Evolutionary conservation across 129 eudicot genomes (phyloP), one percentile per base, ranked within the genome.

Genomic region (Silybum marianum): DNA sequence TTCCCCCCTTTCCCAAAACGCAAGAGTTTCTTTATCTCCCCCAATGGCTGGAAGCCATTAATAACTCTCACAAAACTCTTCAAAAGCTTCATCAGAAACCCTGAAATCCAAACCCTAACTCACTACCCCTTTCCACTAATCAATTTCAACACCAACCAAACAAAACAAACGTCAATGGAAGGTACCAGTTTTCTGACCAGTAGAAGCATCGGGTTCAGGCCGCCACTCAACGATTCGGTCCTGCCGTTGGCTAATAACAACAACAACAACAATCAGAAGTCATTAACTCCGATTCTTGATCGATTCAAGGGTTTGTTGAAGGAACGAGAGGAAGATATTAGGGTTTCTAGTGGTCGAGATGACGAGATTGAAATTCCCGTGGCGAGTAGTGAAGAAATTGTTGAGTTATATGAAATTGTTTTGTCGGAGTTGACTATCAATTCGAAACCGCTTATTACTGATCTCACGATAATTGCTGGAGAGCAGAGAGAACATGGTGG

Each of bases 381-480:
- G 46, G 74, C 73, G 74, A 80, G 51, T 44, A 84, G 85, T 4
- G 91, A 88, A 46, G 98, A 90, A 39, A 85, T 94, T 71, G 96
- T 89, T 7, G 82, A 88, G 81, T 44, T 89, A 23, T 94, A 94
- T 67, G 96, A 94, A 48, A 58, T 77, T 25, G 82, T 92, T 42
- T 65, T 94, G 25, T 78, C 91, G 40, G 96, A 92, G 48, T 88
- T 94, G 46, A 79, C 89, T 21, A 79, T 92, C 18, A 94, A 94
- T 88, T 94, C 97, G 79, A 94, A 94, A 88, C 98, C 97, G 12
- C 85, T 94, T 11, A 94, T 94, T 67, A 92, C 97, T 58, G 98
- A 94, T 88, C 97, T 94, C 74, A 94, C 98, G 0, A 92, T 92
- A 3, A 89, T 94, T 40, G 97, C 98, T 25, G 98, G 98, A 16